These are phyloP conservation scores for Cucumis melo DNA, from an alignment of 306 rosid species.

Conservation along the genomic window DNA sequence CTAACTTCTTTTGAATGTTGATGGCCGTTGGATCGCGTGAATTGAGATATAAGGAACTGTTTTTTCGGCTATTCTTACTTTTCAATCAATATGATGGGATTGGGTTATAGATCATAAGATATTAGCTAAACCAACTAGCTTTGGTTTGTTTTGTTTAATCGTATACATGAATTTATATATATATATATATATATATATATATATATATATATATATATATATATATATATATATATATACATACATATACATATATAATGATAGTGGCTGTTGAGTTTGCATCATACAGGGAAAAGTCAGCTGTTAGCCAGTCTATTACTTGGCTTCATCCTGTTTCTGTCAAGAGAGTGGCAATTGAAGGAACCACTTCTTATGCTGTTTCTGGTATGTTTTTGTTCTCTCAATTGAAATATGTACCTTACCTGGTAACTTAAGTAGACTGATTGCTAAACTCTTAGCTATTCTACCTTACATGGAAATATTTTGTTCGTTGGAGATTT, in stretches of 20 bases:
- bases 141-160: background rate
- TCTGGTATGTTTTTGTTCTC: slow-evolving; percentile 29
- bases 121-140: background rate
- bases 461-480: background rate
- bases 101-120: background rate
- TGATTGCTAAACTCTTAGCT: background rate
- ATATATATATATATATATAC: too few species aligned
- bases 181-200: too few species aligned
- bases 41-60: background rate
- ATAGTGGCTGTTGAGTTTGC: background rate
- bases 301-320: slow-evolving; percentile 69
- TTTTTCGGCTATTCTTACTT: background rate
- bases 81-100: background rate
- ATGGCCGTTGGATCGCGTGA: background rate
- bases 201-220: too few species aligned
- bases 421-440: background rate
- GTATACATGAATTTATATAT: background rate
- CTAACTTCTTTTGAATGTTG: background rate
- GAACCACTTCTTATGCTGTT: slow-evolving; percentile 59
- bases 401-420: background rate
- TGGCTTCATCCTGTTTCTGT: slow-evolving; percentile 60
- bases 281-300: slow-evolving; percentile 60
- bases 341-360: slow-evolving; percentile 45
- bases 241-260: too few species aligned
- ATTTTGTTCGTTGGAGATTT: background rate